Percentiles rank a stretch among this genome's conserved stretches.
Evolutionary conservation across 148 eudicot genomes (phyloP).

Genomic region (Arctostaphylos glauca): DNA sequence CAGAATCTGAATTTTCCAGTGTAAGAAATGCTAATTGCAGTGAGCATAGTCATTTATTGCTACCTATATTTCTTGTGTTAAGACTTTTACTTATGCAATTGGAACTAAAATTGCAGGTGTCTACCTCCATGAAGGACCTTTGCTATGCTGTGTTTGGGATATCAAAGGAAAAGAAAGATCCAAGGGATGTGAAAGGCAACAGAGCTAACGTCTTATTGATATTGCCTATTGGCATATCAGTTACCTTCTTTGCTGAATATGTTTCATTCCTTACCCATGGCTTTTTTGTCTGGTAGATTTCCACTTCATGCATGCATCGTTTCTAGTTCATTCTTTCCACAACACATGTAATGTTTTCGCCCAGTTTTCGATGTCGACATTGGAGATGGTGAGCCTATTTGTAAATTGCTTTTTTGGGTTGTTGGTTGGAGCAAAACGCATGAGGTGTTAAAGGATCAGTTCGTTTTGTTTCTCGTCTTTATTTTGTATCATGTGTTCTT

Average conservation of each 20-base stretch:
- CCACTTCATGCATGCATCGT: neutral
- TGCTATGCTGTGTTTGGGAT: constrained; percentile 85
- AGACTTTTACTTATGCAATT: neutral
- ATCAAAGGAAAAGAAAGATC: constrained; percentile 80
- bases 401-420: constrained; percentile 97
- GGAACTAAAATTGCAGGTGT: constrained; percentile 46
- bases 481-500: no score
- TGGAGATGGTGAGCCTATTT: constrained; percentile 94
- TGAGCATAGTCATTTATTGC: neutral
- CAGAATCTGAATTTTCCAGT: constrained; percentile 78
- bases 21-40: constrained; percentile 39
- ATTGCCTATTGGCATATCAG: constrained; percentile 18
- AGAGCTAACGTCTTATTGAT: constrained; percentile 48
- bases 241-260: neutral
- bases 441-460: no score
- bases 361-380: constrained; percentile 95
- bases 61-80: neutral
- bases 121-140: constrained; percentile 84
- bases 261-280: neutral
- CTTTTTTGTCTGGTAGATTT: constrained; percentile 4
- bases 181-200: constrained; percentile 75
- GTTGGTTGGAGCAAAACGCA: no score
- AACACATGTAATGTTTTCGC: neutral
- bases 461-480: no score
- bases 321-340: constrained; percentile 3